These are phyloP conservation scores for Apiotrichum mycotoxinovorans DNA, from an alignment of 1,284 basidiomycete genomes.

Conservation along the genomic window DNA sequence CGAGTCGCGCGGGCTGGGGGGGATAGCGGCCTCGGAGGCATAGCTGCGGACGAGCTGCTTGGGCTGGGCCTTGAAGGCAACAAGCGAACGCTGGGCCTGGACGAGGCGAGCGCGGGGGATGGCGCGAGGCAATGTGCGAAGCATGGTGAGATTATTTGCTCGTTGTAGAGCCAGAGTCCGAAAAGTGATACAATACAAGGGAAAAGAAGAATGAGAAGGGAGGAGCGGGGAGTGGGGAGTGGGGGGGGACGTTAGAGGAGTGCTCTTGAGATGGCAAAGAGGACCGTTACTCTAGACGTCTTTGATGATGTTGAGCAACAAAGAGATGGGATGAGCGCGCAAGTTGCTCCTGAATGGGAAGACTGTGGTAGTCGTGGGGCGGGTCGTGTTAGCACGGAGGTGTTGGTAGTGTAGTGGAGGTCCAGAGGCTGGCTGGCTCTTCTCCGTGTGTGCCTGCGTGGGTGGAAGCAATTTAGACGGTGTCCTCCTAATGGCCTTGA, in stretches of 20 bases:
- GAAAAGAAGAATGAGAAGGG: background rate
- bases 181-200: slow-evolving; percentile 1
- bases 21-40: slow-evolving; percentile 35
- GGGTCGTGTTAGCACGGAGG: background rate
- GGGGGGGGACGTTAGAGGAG: background rate
- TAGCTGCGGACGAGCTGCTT: slow-evolving; percentile 25
- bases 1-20: slow-evolving; percentile 51
- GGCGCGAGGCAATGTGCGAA: slow-evolving; percentile 31
- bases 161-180: slow-evolving; percentile 4
- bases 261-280: background rate
- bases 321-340: background rate
- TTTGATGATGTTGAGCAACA: slow-evolving; percentile 3
- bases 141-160: slow-evolving; percentile 19
- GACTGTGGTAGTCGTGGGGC: background rate
- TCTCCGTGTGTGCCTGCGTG: background rate
- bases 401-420: background rate
- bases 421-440: background rate
- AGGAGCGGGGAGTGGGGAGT: background rate
- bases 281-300: slow-evolving; percentile 3
- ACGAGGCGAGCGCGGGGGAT: slow-evolving; percentile 19
- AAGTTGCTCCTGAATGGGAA: background rate
- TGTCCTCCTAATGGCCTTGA: background rate
- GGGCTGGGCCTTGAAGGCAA: slow-evolving; percentile 9
- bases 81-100: slow-evolving; percentile 3
- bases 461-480: background rate